Evolutionary conservation across 768 basidiomycete species (phyloP), one percentile per base, ranked within the genome.

Genomic region (Pleurotus djamor): DNA sequence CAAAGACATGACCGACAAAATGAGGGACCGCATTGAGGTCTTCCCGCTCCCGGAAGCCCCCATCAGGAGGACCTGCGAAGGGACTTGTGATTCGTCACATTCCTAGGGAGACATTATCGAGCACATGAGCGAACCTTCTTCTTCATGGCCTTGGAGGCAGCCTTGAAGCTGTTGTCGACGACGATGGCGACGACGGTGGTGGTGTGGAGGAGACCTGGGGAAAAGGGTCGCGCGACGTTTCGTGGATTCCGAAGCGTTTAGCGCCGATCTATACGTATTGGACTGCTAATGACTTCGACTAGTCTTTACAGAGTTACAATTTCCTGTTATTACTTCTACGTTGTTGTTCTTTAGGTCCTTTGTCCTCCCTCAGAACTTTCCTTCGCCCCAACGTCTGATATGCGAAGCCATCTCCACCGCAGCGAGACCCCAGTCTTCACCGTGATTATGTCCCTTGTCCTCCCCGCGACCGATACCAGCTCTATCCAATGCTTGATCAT

Each of bases 11-110:
- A 77, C 92, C 77, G 76, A 96, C 94, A 99, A 99, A 69, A 99
- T 98, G 73, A 99, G 89, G 32, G 95, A 96, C 57, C 97, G 86
- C 97, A 99, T 99, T 4, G 96, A 98, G 9, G 96, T 98, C 80
- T 93, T 94, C 59, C 91, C 91, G 68, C 92, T 93, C 63, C 92
- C 93, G 17, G 92, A 94, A 67, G 95, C 94, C 64, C 97, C 97
- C 97, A 99, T 99, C 61, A 98, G 81, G 66, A 99, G 86, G 48
- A 98, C 94, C 96, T 98, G 60, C 32, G 38, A 44, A 56, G 16
- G 58, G n/a, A 48, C 50, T 45, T 34, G 37, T 33, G 44, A 21
- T 28, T 36, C 33, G 47, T 38, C 36, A 50, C 36, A 45, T 56
- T 56, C 34, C 48, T 55, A 44, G 13, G 34, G 34, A 33, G 47